Evolutionary conservation across 2,329 filamentous ascomycete genomes (phyloP), one percentile per base, ranked within the genome.

Genomic region (Xylaria sp.): DNA sequence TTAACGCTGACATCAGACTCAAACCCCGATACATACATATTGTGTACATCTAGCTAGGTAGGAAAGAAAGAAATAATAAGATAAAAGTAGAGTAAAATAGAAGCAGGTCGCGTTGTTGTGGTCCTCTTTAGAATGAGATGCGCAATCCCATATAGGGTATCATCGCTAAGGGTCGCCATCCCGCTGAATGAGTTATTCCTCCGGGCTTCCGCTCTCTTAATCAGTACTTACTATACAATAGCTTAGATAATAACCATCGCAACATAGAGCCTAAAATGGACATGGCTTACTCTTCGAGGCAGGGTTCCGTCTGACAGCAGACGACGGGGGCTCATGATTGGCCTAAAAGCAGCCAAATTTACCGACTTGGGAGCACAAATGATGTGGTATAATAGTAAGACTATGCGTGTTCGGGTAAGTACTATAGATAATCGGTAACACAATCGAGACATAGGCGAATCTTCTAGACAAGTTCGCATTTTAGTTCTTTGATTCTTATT

Each of bases 191-290:
- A 44, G 40, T 18, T 23, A 21, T 18, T 47, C 10, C 21, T 2
- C 35, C 54, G 23, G 35, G 27, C 25, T 42, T 35, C 21, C 16
- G 40, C 23, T 13, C 12, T 47, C 42, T 21, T 37, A 55, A 29
- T 37, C 29, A 23, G 51, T 23, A 35, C 27, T 21, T 35, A 55
- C 18, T 37, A 55, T 37, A 23, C 32, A 37, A 55, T 37, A 37
- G 29, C 29, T 55, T 27, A 44, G 55, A 18, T 44, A 29, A 44
- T 29, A 47, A 16, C n/a, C 48, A n/a, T 69, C 66, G 66, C 66
- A 69, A 50, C 66, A 69, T 69, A 51, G 25, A 25, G 18, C 66
- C 62, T 59, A 48, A 66, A 48, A 8, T 16, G 62, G 66, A 16
- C 58, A 54, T 69, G 58, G 62, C 57, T 65, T 69, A 64, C 57